phyloP scores from a whole-genome alignment of 2,329 filamentous ascomycete species.

The Xylariaceae sp. region DNA sequence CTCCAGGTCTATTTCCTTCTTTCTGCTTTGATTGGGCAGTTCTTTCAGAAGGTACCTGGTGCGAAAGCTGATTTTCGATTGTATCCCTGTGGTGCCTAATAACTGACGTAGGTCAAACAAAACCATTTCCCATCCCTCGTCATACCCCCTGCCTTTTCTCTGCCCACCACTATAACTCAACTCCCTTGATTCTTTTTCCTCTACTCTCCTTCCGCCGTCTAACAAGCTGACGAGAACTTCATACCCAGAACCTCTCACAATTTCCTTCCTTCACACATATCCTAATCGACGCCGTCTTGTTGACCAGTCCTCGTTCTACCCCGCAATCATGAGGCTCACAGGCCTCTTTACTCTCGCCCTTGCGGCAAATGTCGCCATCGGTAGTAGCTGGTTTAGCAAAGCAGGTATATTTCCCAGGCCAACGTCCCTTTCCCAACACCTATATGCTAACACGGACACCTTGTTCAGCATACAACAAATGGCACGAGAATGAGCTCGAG shows the following conservation, averaged over 20 bases:
- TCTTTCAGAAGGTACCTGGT: not conserved
- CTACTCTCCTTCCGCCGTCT: not conserved
- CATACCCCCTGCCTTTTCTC: constrained; percentile 1
- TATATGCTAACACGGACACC: not conserved
- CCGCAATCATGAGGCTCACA: constrained; percentile 67
- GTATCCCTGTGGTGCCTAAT: not conserved
- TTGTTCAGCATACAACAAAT: constrained; percentile 86
- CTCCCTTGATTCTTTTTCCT: not conserved
- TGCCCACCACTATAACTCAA: too few species aligned
- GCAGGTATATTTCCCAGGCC: too few species aligned
- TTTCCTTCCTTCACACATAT: not conserved
- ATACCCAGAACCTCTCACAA: not conserved
- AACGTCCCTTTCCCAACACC: constrained; percentile 13
- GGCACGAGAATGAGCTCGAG: constrained; percentile 97
- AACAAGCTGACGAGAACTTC: too few species aligned
- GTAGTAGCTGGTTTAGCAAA: constrained; percentile 82
- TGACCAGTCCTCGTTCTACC: not conserved
- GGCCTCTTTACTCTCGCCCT: constrained; percentile 68
- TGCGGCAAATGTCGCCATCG: constrained; percentile 64
- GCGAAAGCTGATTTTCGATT: too few species aligned
- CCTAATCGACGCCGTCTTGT: not conserved
- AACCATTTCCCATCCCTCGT: constrained; percentile 3
- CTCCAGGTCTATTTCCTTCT: too few species aligned
- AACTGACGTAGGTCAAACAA: constrained; percentile 17
- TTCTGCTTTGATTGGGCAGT: not conserved